Base-by-base conservation (phyloP, 2,329 filamentous ascomycete species). In the Pseudocercospora cruenta region DNA sequence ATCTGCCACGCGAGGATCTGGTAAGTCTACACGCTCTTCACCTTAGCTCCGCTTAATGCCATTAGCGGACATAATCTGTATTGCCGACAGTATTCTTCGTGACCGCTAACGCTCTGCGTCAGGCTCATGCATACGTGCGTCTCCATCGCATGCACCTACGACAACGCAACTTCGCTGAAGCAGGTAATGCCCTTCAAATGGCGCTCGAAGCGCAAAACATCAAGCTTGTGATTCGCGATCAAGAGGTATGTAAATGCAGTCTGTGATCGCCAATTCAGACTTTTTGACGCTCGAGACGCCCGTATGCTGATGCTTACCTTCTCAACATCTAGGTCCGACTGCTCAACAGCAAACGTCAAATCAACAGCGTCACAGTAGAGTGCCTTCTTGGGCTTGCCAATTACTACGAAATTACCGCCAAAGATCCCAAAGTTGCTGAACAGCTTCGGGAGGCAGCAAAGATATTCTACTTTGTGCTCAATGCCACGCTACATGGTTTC, bases 401-500 rank as follows among this genome's bases (percentile, higher is more conserved):
- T 36, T 65, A 49, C 54, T 19, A 39, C 9, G 14, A 45, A 28
- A 45, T n/a, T 2, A 19, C 36, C 36, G 33, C 43, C 43, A 5
- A 69, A 64, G 61, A 55, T 9, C n/a, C 43, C 2, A 19, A 60
- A 26, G n/a, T 66, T 16, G 64, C 58, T 10, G 31, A 53, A 54
- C 58, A 71, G 58, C 51, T 67, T 16, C 49, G 64, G 49, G 65
- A 51, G 2, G 63, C 69, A 53, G 67, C 62, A n/a, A 64, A 62
- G 60, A 49, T 62, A 54, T 19, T 70, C 51, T 71, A 71, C 36
- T 36, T 58, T 14, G 63, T 66, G 12, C 21, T 68, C 1, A 60
- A 61, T 47, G 68, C 66, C 5, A 63, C 58, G 47, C 64, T 65
- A 36, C 28, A 54, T n/a, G 67, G 67, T 7, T 72, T 68, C 28